Conservation (phyloP, 2,329 filamentous ascomycete genomes). For the Corniculantispora saksenae region DNA sequence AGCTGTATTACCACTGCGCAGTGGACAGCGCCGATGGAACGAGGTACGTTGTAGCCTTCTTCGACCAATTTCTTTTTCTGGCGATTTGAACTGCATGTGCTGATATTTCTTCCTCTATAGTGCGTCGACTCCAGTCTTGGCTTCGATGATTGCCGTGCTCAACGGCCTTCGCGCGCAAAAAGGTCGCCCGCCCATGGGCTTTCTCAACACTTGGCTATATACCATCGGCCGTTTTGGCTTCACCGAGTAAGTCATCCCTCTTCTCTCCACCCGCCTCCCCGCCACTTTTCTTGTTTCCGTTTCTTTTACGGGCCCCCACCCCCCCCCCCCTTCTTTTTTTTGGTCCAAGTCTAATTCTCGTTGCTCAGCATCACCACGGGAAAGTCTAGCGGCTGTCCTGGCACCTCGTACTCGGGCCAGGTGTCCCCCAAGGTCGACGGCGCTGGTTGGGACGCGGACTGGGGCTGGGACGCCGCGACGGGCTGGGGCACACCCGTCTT, state of each 20-base stretch:
- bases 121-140: conserved; percentile 63
- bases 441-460: conserved; percentile 31
- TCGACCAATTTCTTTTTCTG: background rate
- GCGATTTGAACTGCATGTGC: too few relatives aligned
- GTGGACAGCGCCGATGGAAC: conserved; percentile 33
- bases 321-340: too few relatives aligned
- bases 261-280: too few relatives aligned
- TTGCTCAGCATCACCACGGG: conserved; percentile 37
- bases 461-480: conserved; percentile 41
- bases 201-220: conserved; percentile 65
- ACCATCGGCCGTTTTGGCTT: conserved; percentile 32
- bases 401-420: conserved; percentile 28
- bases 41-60: conserved; percentile 28
- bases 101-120: conserved; percentile 28
- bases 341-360: too few relatives aligned
- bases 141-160: conserved; percentile 62
- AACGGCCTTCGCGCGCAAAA: conserved; percentile 61
- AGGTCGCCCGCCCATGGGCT: conserved; percentile 56
- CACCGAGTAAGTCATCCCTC: conserved; percentile 35
- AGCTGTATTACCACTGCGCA: conserved; percentile 34
- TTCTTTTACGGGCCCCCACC: too few relatives aligned
- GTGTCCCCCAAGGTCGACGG: conserved; percentile 30
- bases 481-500: conserved; percentile 51
- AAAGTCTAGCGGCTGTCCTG: conserved; percentile 34
- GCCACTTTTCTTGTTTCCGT: too few relatives aligned